phyloP scores from a whole-genome alignment of 2,329 filamentous ascomycete species.

The Colletotrichum scovillei region DNA sequence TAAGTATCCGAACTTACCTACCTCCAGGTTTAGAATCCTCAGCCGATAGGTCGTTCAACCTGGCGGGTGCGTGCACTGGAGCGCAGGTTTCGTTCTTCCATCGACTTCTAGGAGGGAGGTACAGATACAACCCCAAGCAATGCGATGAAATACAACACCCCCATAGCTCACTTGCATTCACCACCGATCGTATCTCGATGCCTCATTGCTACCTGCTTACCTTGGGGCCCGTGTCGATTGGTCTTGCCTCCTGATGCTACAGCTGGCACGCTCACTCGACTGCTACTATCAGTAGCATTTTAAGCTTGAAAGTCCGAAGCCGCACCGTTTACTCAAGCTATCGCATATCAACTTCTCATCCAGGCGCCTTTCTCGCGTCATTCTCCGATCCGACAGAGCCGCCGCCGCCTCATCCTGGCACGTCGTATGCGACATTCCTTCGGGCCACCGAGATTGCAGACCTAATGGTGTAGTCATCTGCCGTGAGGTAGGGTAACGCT shows the following conservation, averaged over 20 bases:
- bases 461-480: constrained; percentile 1
- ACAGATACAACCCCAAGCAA: not conserved
- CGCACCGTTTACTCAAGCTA: constrained; percentile 4
- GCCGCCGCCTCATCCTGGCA: constrained; percentile 26
- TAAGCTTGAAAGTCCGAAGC: not conserved
- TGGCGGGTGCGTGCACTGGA: not conserved
- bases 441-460: constrained; percentile 4
- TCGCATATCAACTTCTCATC: constrained; percentile 29
- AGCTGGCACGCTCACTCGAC: not conserved
- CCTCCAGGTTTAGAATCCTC: not conserved
- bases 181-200: not conserved
- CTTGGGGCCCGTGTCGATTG: not conserved
- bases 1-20: not conserved
- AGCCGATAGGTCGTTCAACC: not conserved
- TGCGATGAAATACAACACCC: not conserved
- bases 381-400: constrained; percentile 35
- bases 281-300: not conserved
- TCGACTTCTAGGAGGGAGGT: not conserved
- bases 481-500: constrained; percentile 21
- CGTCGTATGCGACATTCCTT: constrained; percentile 1
- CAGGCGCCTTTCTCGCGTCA: constrained; percentile 22
- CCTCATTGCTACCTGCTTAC: not conserved
- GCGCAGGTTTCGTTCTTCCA: not conserved
- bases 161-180: not conserved
- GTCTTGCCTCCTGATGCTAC: not conserved